Conservation (phyloP, 148 eudicot species). For the Pouteria glomerata region DNA sequence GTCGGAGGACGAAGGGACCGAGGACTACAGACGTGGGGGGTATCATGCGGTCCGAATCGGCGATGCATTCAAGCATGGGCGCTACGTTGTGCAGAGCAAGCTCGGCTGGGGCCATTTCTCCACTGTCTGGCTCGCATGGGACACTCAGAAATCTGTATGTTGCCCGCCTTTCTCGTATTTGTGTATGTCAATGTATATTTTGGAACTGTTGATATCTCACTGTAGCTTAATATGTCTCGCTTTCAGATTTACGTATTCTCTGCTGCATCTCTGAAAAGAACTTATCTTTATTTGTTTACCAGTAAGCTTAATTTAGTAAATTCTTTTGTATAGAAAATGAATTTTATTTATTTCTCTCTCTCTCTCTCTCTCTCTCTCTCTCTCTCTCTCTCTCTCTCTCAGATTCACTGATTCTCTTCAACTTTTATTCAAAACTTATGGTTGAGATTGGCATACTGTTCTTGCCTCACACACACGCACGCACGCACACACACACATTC, state of each 20-base stretch:
- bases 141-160: conserved; percentile 51
- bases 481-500: too few species aligned
- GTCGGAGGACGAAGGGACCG: conserved; percentile 59
- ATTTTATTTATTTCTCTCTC: neutral
- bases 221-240: neutral
- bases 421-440: too few species aligned
- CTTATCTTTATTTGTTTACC: neutral
- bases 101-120: conserved; percentile 97
- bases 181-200: neutral
- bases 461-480: too few species aligned
- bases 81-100: conserved; percentile 70
- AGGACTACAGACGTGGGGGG: conserved; percentile 55
- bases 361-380: neutral
- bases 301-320: neutral
- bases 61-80: conserved; percentile 57
- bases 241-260: neutral
- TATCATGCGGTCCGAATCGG: conserved; percentile 67
- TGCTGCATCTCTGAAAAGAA: conserved; percentile 1
- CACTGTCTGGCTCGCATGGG: conserved; percentile 94
- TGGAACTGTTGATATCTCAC: neutral
- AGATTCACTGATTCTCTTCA: neutral
- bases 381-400: neutral
- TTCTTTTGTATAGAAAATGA: neutral
- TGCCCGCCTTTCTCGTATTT: neutral
- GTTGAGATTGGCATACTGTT: too few species aligned